Evolutionary conservation across 192 early-diverging fungal genomes (phyloP), one percentile per base, ranked within the genome.

Genomic region (Chytriomyces confervae): DNA sequence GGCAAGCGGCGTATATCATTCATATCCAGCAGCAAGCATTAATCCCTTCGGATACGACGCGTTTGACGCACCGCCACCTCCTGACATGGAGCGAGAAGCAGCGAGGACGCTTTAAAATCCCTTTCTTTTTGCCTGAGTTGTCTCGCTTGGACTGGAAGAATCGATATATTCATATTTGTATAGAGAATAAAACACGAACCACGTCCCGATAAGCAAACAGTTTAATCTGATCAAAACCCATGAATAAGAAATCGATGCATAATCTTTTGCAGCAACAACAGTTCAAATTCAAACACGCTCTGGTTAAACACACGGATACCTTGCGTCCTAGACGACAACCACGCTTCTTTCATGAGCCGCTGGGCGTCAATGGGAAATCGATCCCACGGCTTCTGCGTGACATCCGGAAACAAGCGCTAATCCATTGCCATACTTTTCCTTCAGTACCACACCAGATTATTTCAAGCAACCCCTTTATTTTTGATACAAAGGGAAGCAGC

Each of bases 311-410:
- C 75, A 62, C 79, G 75, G 24, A 27, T 27, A 27, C 24, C 0
- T 27, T 27, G 0, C 24, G 24, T n/a, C n/a, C n/a, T n/a, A n/a
- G n/a, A 27, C 24, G 24, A 27, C 24, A 27, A 27, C 24, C 24
- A 27, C 24, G 24, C 24, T 36, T 66, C 80, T 60, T 82, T 84
- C 81, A 84, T 80, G 47, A 84, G 65, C 23, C 75, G 72, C 20
- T 60, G 66, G 4, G 66, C 72, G 71, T 89, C 86, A 53, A 95
- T 77, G 47, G 94, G 94, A 77, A 95, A 92, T 7, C 93, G 88
- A 69, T 89, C 92, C 94, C 94, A 95, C 18, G 94, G 94, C 81
- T 93, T 94, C 77, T 95, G 94, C 3, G 94, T 95, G 11, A 95
- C 90, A 80, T 94, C 65, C 93, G 84, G 83, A 95, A 95, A 79